Evolutionary conservation across 2,329 filamentous ascomycete species (phyloP), one percentile per base, ranked within the genome.

Genomic region (Cladophialophora carrionii): DNA sequence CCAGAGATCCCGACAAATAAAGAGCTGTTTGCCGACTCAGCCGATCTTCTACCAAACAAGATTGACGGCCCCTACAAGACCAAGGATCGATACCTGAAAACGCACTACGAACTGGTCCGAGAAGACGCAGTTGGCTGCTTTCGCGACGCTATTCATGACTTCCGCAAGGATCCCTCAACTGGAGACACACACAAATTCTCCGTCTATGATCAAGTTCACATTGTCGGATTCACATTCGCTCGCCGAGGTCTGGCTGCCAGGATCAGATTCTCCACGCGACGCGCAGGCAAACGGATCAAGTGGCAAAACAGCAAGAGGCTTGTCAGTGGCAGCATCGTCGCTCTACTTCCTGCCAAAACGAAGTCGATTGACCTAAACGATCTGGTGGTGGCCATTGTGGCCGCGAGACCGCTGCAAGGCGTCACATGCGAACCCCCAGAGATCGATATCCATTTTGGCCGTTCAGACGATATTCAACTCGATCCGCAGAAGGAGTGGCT

Each of bases 361-460:
- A 80, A 78, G 6, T 96, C 96, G 72, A 73, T 79, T 31, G 85
- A 75, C 0, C 81, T 85, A 34, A 92, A 90, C 69, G 59, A 61
- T 3, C 46, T 70, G 43, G 84, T 88, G 48, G 80, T 95, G 3
- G 92, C 89, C 0, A 81, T 87, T 1, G 84, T 97, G 24, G 90
- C 90, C 4, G 90, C 90, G 17, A 83, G 91, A 12, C 86, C 87
- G 0, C 74, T 91, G 3, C 77, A 80, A 1, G 85, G 85, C 0
- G 77, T 96, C 0, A 83, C 89, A 46, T 81, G 85, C 34, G 84
- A 86, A 51, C 88, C 90, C 0, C 89, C 90, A 0, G 84, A 88
- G 37, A 83, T 96, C 17, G 91, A 96, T 69, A 79, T 96, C 0
- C 88, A 89, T 72, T 93, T 92, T 79, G 84, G 85, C 0, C 76